Evolutionary conservation across 352 stramenopile species (phyloP), one percentile per base, ranked within the genome.

Genomic region (Globisporangium acanthophoron): DNA sequence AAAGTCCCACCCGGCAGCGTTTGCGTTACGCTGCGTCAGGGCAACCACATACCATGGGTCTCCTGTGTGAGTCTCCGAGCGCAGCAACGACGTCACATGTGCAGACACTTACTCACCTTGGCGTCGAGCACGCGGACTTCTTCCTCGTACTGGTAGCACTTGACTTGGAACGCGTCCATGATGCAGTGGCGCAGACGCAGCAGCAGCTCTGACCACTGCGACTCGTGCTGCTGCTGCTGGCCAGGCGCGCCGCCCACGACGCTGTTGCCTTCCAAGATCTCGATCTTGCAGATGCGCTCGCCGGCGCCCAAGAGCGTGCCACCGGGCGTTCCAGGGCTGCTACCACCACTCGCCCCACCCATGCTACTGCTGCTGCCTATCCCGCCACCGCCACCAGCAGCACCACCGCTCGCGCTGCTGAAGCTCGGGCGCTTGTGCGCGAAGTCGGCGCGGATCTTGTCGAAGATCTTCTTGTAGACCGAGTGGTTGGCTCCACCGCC

Each of bases 271-370:
- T 92, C 80, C 20, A 94, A 61, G 20, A 77, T 86, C 52, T 92
- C 84, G 45, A 94, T 87, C 62, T 94, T 92, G 66, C 81, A 94
- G 52, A 92, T 83, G n/a, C 78, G 64, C 41, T 94, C 84, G 13
- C 64, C 61, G 3, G 67, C 35, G 16, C 54, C 44, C 4, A n/a
- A 31, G 40, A 60, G 46, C 18, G 21, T 24, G 7, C 24, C 20
- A 1, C 44, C 44, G n/a, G 44, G 44, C 20, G 44, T 29, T 1
- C 44, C 44, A 3, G 44, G 44, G 44, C 44, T 24, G 24, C 12
- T 18, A 5, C 37, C 37, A 18, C 37, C 37, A 15, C 13, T 43
- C 12, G 37, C 40, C 5, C 40, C 16, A 16, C 40, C 40, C 5
- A 7, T 31, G 57, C 51, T 24, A 50, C 50, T 16, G 43, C 59